Percentiles rank a stretch among this genome's conserved stretches.
Conservation (phyloP, 208 protist genomes). For the Trypanosomatidae sp. region DNA sequence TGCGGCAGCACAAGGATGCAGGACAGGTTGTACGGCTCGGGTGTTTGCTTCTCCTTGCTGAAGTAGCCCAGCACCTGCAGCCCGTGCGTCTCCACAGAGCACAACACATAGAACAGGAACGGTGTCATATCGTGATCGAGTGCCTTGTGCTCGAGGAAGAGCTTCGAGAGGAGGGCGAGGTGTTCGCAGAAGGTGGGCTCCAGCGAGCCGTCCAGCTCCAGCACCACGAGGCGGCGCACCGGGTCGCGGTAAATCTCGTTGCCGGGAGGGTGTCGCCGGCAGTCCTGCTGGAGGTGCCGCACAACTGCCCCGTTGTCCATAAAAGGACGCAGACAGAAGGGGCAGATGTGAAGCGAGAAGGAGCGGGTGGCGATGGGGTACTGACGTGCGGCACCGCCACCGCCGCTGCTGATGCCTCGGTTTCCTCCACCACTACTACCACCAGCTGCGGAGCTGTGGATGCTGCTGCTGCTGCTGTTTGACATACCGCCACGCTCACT, state of each 20-base stretch:
- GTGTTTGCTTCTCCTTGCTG: constrained; percentile 97
- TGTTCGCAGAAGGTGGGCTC: constrained; percentile 98
- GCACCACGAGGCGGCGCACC: constrained; percentile 88
- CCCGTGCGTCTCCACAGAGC: constrained; percentile 91
- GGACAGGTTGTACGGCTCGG: constrained; percentile 98
- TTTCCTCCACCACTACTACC: too few relatives aligned
- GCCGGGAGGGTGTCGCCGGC: constrained; percentile 88
- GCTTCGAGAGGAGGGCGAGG: constrained; percentile 98
- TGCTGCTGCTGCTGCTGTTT: neutral
- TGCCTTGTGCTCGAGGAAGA: constrained; percentile 99
- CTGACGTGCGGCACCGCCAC: neutral
- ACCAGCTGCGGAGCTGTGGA: too few relatives aligned
- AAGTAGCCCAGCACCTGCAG: constrained; percentile 99
- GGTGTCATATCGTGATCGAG: constrained; percentile 99
- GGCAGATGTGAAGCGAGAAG: constrained; percentile 95
- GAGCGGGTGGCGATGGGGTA: constrained; percentile 39
- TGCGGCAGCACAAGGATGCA: constrained; percentile 99
- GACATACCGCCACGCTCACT: neutral
- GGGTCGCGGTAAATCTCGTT: constrained; percentile 90
- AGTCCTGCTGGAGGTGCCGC: constrained; percentile 87
- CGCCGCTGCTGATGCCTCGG: neutral
- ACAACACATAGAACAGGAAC: constrained; percentile 99
- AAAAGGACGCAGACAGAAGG: constrained; percentile 97
- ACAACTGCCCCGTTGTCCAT: constrained; percentile 70
- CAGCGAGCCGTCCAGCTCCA: constrained; percentile 97